Base-by-base conservation (phyloP, 495 filamentous ascomycete genomes). In the Daldinia bambusicola region DNA sequence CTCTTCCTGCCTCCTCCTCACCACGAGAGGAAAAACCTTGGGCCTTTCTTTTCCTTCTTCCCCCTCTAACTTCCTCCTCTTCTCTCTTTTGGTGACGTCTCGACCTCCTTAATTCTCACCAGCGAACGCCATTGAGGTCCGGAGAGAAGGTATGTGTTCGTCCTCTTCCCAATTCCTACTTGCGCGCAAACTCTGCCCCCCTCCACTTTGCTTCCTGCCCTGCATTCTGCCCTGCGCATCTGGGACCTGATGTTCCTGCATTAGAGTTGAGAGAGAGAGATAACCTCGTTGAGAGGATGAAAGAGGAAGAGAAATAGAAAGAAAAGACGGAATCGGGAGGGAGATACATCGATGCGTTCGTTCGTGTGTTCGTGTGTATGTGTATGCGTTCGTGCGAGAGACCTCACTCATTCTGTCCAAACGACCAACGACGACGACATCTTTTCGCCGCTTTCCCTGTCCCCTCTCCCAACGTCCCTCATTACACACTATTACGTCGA, bases 171-270 rank as follows among this genome's bases (percentile, higher is more conserved):
- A 69, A 73, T 74, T 68, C 62, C 66, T 69, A 67, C 67, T 70
- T 67, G 77, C 67, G 77, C 67, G 70, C 74, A 72, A 72, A 72
- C 72, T 75, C 69, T 74, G 63, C 63, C 69, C 61, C 61, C 66
- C 67, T 74, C 66, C 69, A 66, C 74, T 61, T 63, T 61, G 32
- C 65, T 70, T 72, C 72, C 67, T 66, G 66, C 67, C 65, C 61
- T 72, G 68, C 52, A 73, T 75, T 69, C 58, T 38, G 58, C 66
- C 69, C 70, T 78, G 63, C 67, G 75, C 77, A 74, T 67, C 70
- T 75, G 72, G 75, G 74, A 79, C 72, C 75, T 68, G 62, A 74
- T 72, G 77, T 80, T 79, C 77, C 78, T 79, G 77, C 77, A 79
- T 79, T 79, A 78, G 77, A 80, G 77, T 76, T 79, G 74, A 78